These are phyloP conservation scores for Exophiala alcalophila DNA, from an alignment of 2,329 filamentous ascomycete species.

Conservation along the genomic window DNA sequence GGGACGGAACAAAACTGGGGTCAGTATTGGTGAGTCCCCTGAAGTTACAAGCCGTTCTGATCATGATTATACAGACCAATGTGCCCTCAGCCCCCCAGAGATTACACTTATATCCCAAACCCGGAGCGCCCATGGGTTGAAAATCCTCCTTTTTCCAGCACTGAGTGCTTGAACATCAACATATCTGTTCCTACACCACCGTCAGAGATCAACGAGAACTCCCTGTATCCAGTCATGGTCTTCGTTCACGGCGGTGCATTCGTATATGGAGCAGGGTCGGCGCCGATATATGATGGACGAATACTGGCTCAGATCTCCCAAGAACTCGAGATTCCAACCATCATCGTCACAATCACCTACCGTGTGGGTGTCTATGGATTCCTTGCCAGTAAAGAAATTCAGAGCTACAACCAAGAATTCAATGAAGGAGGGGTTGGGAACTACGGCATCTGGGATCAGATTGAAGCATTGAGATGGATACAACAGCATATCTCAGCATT, in stretches of 20 bases:
- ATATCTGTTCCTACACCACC: slow-evolving; percentile 7
- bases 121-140: slow-evolving; percentile 8
- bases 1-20: slow-evolving; percentile 7
- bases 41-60: too few relatives aligned
- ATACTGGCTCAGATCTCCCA: slow-evolving; percentile 46
- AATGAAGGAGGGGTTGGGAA: slow-evolving; percentile 30
- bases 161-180: slow-evolving; percentile 7
- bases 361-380: slow-evolving; percentile 46
- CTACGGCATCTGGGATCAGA: slow-evolving; percentile 57
- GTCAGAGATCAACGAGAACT: not conserved
- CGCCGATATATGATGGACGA: slow-evolving; percentile 51
- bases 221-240: slow-evolving; percentile 4
- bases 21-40: not conserved
- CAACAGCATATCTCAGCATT: slow-evolving; percentile 57
- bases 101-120: slow-evolving; percentile 3
- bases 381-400: slow-evolving; percentile 48
- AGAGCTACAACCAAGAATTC: slow-evolving; percentile 43
- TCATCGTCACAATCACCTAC: slow-evolving; percentile 43
- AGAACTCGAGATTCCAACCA: slow-evolving; percentile 44
- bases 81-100: slow-evolving; percentile 5
- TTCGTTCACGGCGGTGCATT: slow-evolving; percentile 9
- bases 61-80: not conserved
- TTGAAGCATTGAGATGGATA: slow-evolving; percentile 59
- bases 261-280: slow-evolving; percentile 49
- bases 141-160: not conserved